Base-by-base conservation (phyloP, 179 eudicot species). In the Drosera spatulata region DNA sequence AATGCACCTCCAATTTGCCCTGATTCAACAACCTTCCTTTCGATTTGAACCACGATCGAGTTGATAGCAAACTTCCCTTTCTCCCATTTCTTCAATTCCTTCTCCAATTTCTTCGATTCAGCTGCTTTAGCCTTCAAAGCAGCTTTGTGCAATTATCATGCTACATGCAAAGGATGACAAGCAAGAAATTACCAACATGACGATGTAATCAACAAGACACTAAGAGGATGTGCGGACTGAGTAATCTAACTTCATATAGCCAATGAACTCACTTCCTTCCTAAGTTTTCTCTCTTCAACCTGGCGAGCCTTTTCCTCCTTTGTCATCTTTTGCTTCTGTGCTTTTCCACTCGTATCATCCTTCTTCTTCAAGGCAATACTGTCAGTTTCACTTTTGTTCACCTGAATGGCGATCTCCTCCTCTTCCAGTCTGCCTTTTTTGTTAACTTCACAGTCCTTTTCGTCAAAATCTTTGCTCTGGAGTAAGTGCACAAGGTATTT, bases 81-180 rank as follows among this genome's bases (percentile, higher is more conserved):
- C 70, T 83, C 97, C 96, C 87, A 80, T 63, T 74, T 82, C 60
- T 80, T 80, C 74, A 55, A 83, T 61, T 80, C 85, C 69, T 85
- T 91, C 68, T 82, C 73, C 56, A 71, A 57, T 55, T 82, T 77
- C 66, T 73, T 91, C 64, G 71, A 53, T 75, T 82, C 74, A 39
- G 84, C 87, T 72, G 91, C 91, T 75, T 91, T 91, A 39, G 82
- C 96, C 68, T 85, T 87, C 67, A 77, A 50, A 60, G 85, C 82
- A 62, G 76, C 88, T 74, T 85, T 87, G 50, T 58, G 83, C 76
- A 72, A 65, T 68, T 83, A 68, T 88, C 95, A 74, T 70, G 75
- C 97, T 89, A 72, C 15, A 42, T 52, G 62, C 9, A 61, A 59
- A 72, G 59, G 56, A 55, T 62, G 40, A 39, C 48, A 52, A 44